Percentiles rank a stretch among this genome's conserved stretches.
phyloP scores from a whole-genome alignment of 495 filamentous ascomycete species.

The Pseudoneurospora amorphoporcata region DNA sequence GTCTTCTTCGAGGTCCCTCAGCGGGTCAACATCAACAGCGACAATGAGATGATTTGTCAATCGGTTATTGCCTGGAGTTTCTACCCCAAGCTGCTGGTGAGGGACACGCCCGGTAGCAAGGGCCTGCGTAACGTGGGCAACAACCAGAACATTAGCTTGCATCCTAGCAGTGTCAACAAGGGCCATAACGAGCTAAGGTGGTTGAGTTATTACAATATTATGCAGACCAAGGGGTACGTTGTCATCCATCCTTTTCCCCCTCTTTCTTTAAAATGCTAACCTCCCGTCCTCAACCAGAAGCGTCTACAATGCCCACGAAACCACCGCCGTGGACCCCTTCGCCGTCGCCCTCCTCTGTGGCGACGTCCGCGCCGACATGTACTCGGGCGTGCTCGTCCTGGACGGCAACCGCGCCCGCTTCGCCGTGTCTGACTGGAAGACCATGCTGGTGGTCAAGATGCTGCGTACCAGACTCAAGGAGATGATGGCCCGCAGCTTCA shows the following conservation, averaged over 20 bases:
- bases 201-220: slow-evolving; percentile 90
- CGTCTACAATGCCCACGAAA: slow-evolving; percentile 83
- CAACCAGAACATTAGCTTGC: slow-evolving; percentile 75
- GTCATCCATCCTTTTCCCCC: neutral
- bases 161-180: slow-evolving; percentile 81
- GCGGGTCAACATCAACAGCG: slow-evolving; percentile 58
- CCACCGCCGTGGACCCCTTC: slow-evolving; percentile 69
- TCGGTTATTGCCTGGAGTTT: slow-evolving; percentile 85
- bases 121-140: slow-evolving; percentile 85
- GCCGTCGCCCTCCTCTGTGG: slow-evolving; percentile 77
- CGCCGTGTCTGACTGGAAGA: slow-evolving; percentile 79
- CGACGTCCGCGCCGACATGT: slow-evolving; percentile 78
- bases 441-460: slow-evolving; percentile 72
- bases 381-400: slow-evolving; percentile 73
- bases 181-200: slow-evolving; percentile 55
- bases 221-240: slow-evolving; percentile 72
- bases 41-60: slow-evolving; percentile 64
- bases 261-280: slow-evolving; percentile 4
- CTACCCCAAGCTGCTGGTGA: slow-evolving; percentile 82
- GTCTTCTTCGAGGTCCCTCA: slow-evolving; percentile 73
- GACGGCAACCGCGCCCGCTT: slow-evolving; percentile 86
- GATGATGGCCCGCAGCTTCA: slow-evolving; percentile 59
- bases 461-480: slow-evolving; percentile 59
- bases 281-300: slow-evolving; percentile 17
- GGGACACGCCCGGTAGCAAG: slow-evolving; percentile 56